phyloP scores from a whole-genome alignment of 2,329 filamentous ascomycete species.

The Fusarium tjaetaba region DNA sequence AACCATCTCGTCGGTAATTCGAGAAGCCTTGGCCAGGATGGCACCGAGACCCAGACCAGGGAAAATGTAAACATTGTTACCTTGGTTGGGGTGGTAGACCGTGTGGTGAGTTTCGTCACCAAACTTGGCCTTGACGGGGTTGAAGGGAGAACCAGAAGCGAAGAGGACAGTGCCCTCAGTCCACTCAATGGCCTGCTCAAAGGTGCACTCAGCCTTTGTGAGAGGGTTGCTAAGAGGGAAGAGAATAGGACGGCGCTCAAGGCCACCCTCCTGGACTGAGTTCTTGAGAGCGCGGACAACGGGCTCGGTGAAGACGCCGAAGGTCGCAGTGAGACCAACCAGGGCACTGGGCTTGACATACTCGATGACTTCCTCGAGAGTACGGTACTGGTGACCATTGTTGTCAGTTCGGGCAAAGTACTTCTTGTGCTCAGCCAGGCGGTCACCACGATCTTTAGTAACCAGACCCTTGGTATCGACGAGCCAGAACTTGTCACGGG shows the following conservation, averaged over 20 bases:
- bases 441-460: constrained; percentile 91
- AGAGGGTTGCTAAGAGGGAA: constrained; percentile 98
- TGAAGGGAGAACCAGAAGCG: constrained; percentile 94
- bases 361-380: constrained; percentile 89
- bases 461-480: constrained; percentile 98
- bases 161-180: constrained; percentile 94
- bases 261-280: constrained; percentile 69
- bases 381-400: constrained; percentile 75
- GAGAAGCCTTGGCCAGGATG: constrained; percentile 87
- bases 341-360: constrained; percentile 95
- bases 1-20: constrained; percentile 94
- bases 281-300: constrained; percentile 78
- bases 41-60: constrained; percentile 93
- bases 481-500: constrained; percentile 93
- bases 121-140: constrained; percentile 72
- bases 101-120: constrained; percentile 63
- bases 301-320: constrained; percentile 90
- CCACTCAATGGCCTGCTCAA: constrained; percentile 90
- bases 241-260: constrained; percentile 85
- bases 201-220: constrained; percentile 97
- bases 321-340: constrained; percentile 93
- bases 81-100: constrained; percentile 82
- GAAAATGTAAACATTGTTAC: constrained; percentile 94
- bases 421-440: constrained; percentile 88
- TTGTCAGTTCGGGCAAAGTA: constrained; percentile 74